phyloP scores from a whole-genome alignment of 257 asterid genomes.

The Perilla frutescens region DNA sequence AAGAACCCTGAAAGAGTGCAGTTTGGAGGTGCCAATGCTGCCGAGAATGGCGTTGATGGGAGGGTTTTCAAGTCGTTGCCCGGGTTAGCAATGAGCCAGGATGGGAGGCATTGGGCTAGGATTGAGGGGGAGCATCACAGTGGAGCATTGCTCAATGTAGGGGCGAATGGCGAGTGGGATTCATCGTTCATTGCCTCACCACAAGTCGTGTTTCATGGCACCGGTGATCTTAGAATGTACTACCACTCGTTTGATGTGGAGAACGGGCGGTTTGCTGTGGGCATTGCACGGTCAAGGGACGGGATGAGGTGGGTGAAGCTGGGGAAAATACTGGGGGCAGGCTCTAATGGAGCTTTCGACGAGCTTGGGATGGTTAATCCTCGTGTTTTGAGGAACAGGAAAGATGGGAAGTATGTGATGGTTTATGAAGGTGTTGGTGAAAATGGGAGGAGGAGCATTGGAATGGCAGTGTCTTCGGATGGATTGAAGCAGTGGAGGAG shows the following conservation, averaged over 20 bases:
- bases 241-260: slow-evolving; percentile 71
- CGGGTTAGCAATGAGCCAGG: slow-evolving; percentile 94
- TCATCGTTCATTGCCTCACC: slow-evolving; percentile 79
- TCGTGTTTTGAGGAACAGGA: slow-evolving; percentile 56
- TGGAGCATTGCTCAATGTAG: slow-evolving; percentile 82
- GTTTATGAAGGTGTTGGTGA: slow-evolving; percentile 75
- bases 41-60: neutral
- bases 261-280: slow-evolving; percentile 51
- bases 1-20: slow-evolving; percentile 33
- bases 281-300: slow-evolving; percentile 86
- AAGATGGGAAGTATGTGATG: slow-evolving; percentile 78
- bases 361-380: slow-evolving; percentile 65
- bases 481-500: slow-evolving; percentile 84
- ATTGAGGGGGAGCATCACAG: slow-evolving; percentile 94
- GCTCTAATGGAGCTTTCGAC: slow-evolving; percentile 57
- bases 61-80: slow-evolving; percentile 66
- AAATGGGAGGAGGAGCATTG: slow-evolving; percentile 60
- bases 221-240: slow-evolving; percentile 83
- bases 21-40: neutral
- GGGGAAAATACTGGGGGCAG: slow-evolving; percentile 67
- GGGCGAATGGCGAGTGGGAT: slow-evolving; percentile 80
- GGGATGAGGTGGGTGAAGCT: slow-evolving; percentile 87
- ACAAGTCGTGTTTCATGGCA: slow-evolving; percentile 68
- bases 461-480: slow-evolving; percentile 65
- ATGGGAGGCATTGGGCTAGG: slow-evolving; percentile 95